phyloP scores from a whole-genome alignment of 2,329 filamentous ascomycete genomes.

The Cladophialophora exuberans region DNA sequence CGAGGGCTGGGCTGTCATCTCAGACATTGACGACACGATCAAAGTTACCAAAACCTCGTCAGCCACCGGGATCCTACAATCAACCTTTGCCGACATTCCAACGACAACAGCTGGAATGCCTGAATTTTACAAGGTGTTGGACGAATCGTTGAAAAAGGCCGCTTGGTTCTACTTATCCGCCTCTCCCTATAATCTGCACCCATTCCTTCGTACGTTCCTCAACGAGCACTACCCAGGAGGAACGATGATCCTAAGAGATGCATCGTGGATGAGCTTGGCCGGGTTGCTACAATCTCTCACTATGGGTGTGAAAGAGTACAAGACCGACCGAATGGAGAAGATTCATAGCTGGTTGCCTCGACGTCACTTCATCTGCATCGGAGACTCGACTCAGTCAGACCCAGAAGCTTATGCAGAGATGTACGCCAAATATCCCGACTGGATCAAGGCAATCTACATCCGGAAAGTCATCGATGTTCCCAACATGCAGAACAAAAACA shows the following conservation, averaged over 20 bases:
- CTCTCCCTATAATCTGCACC: conserved; percentile 92
- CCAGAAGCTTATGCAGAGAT: conserved; percentile 87
- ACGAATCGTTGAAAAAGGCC: conserved; percentile 59
- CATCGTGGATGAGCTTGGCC: conserved; percentile 80
- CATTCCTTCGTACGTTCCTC: conserved; percentile 78
- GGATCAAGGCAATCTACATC: conserved; percentile 84
- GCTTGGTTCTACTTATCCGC: conserved; percentile 93
- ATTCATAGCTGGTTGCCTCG: conserved; percentile 78
- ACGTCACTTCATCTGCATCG: conserved; percentile 79
- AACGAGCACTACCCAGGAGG: conserved; percentile 72
- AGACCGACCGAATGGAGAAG: conserved; percentile 76
- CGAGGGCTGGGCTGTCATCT: conserved; percentile 83
- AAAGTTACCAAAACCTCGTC: conserved; percentile 84
- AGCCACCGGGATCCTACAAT: conserved; percentile 76
- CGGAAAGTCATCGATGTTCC: conserved; percentile 79
- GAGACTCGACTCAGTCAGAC: conserved; percentile 89
- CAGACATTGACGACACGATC: conserved; percentile 94
- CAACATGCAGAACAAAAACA: conserved; percentile 74
- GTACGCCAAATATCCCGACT: conserved; percentile 68
- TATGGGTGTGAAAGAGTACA: conserved; percentile 77
- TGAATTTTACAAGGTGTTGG: conserved; percentile 73
- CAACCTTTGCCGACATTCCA: conserved; percentile 80
- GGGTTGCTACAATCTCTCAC: conserved; percentile 81
- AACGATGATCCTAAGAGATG: conserved; percentile 81
- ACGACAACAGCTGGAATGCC: conserved; percentile 79